phyloP scores from a whole-genome alignment of 1,284 basidiomycete species.

The Sanghuangporus weigelae region DNA sequence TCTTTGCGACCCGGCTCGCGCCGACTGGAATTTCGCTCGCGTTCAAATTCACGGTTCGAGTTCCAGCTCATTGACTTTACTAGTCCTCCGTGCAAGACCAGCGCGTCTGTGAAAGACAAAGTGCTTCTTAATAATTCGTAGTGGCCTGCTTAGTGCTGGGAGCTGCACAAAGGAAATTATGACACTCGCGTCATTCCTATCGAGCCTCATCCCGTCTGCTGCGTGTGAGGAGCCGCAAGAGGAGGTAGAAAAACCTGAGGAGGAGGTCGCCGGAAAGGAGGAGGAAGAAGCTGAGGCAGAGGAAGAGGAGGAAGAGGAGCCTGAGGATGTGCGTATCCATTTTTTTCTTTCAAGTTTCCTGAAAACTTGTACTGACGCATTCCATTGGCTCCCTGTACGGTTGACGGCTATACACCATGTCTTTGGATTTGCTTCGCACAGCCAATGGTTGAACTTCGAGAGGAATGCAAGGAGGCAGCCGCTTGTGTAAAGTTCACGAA shows the following conservation, averaged over 20 bases:
- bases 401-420: not conserved
- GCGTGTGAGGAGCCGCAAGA: constrained; percentile 53
- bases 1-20: not conserved
- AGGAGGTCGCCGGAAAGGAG: constrained; percentile 25
- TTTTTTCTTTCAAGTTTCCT: not conserved
- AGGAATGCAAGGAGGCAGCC: constrained; percentile 66
- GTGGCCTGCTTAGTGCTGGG: not conserved
- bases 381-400: not conserved
- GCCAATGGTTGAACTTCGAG: constrained; percentile 63
- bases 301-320: constrained; percentile 55
- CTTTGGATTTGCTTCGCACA: constrained; percentile 25
- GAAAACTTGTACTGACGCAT: not conserved
- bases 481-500: constrained; percentile 70
- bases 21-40: not conserved
- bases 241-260: constrained; percentile 23
- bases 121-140: not conserved
- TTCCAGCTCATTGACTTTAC: not conserved
- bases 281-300: constrained; percentile 34
- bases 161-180: constrained; percentile 18
- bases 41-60: not conserved
- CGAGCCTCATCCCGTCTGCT: constrained; percentile 52
- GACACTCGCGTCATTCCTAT: constrained; percentile 55
- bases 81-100: not conserved
- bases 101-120: not conserved
- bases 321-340: constrained; percentile 69